Conservation (phyloP, 805 yeast genomes). For the Candida quercuum region DNA sequence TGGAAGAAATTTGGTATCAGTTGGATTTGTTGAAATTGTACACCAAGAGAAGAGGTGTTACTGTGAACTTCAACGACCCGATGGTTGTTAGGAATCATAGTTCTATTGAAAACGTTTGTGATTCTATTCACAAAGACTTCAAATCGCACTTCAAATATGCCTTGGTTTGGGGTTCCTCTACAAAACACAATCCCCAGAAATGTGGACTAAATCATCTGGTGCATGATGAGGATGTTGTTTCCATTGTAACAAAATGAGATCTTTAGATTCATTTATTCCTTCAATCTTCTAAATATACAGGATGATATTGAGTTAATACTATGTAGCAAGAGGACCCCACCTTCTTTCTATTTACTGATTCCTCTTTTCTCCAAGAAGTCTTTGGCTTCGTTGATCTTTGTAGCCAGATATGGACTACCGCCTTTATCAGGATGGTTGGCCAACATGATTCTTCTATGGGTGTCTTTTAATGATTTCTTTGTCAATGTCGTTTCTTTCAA, state of each 20-base stretch:
- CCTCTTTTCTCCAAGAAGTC: conserved; percentile 63
- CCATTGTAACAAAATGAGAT: conserved; percentile 72
- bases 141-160: conserved; percentile 92
- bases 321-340: not conserved
- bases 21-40: conserved; percentile 73
- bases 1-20: conserved; percentile 92
- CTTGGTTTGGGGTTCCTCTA: conserved; percentile 91
- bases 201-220: conserved; percentile 84
- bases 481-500: conserved; percentile 61
- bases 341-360: conserved; percentile 17
- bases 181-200: conserved; percentile 94
- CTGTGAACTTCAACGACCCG: conserved; percentile 83
- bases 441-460: conserved; percentile 80
- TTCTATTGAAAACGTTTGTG: conserved; percentile 82
- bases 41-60: conserved; percentile 81
- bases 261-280: conserved; percentile 20
- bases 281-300: conserved; percentile 62
- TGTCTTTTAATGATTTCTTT: conserved; percentile 64
- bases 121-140: conserved; percentile 87
- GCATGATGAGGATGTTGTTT: conserved; percentile 91
- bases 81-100: conserved; percentile 82
- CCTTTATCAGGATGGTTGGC: conserved; percentile 94
- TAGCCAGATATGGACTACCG: conserved; percentile 84
- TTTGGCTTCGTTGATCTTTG: conserved; percentile 89
- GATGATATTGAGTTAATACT: too few species aligned